phyloP scores from a whole-genome alignment of 2,329 filamentous ascomycete species.

The Pseudocercospora crystallina region DNA sequence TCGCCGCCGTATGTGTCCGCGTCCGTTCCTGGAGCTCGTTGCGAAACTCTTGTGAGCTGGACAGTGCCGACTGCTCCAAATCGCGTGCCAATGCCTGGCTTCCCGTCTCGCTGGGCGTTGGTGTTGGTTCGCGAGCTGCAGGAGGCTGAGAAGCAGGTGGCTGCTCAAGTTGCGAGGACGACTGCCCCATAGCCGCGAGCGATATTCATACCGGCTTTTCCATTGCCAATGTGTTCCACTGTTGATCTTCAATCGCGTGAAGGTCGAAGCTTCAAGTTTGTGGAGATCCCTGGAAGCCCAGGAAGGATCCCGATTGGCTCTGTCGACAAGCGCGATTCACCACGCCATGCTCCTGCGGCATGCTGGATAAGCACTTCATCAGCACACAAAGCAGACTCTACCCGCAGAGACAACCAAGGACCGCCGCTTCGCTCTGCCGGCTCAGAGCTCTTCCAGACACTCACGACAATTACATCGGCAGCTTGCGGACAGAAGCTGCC shows the following conservation, averaged over 20 bases:
- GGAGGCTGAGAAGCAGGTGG: constrained; percentile 5
- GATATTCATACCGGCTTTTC: not conserved
- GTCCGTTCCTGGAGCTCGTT: too few species aligned
- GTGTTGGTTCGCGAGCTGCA: constrained; percentile 5
- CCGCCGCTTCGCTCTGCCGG: not conserved
- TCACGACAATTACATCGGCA: not conserved
- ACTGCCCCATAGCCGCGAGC: constrained; percentile 13
- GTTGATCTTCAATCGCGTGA: too few species aligned
- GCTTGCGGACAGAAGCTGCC: not conserved
- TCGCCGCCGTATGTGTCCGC: too few species aligned
- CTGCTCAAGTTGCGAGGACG: constrained; percentile 15
- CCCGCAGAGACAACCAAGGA: not conserved
- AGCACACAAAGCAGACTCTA: not conserved
- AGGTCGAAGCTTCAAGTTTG: too few species aligned
- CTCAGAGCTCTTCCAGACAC: too few species aligned
- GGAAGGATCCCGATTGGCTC: too few species aligned
- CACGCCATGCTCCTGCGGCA: too few species aligned
- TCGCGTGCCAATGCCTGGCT: constrained; percentile 13
- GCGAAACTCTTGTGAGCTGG: not conserved
- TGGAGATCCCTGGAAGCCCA: too few species aligned
- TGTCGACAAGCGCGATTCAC: too few species aligned
- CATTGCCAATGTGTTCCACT: not conserved
- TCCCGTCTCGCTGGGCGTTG: constrained; percentile 7
- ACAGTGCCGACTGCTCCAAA: constrained; percentile 6
- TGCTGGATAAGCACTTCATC: constrained; percentile 5